Percentiles rank a stretch among this genome's conserved stretches.
phyloP scores from a whole-genome alignment of 805 yeast species.

The Candida rishiriensis region DNA sequence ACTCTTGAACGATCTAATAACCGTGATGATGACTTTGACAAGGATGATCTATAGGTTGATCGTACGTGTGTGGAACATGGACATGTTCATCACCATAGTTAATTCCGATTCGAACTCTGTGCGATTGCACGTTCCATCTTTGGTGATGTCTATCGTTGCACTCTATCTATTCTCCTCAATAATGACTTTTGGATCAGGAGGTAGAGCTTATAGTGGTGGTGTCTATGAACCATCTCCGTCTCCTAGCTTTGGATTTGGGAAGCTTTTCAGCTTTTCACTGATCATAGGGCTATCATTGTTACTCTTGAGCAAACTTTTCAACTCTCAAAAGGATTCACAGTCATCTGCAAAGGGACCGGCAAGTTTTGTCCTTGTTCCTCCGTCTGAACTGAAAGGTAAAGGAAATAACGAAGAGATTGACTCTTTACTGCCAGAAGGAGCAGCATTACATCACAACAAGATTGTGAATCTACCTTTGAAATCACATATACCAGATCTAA shows the following conservation, averaged over 20 bases:
- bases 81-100: conserved; percentile 24
- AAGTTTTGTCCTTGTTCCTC: not conserved
- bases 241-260: not conserved
- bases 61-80: conserved; percentile 22
- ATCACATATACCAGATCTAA: no score
- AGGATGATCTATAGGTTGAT: conserved; percentile 6
- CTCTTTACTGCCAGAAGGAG: no score
- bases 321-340: not conserved
- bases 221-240: no score
- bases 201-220: no score
- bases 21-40: conserved; percentile 6
- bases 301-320: conserved; percentile 2
- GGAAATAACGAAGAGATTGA: no score
- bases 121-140: conserved; percentile 26
- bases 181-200: not conserved
- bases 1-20: conserved; percentile 12
- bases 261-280: conserved; percentile 5
- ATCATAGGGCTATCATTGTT: conserved; percentile 5
- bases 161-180: conserved; percentile 11
- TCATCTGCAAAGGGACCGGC: not conserved
- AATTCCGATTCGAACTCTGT: conserved; percentile 17
- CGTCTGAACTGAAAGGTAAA: no score
- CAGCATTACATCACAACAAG: no score
- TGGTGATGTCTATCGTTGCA: conserved; percentile 7
- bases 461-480: no score